Conservation (phyloP, 176 grass and related monocot species). For the Triticum turgidum region DNA sequence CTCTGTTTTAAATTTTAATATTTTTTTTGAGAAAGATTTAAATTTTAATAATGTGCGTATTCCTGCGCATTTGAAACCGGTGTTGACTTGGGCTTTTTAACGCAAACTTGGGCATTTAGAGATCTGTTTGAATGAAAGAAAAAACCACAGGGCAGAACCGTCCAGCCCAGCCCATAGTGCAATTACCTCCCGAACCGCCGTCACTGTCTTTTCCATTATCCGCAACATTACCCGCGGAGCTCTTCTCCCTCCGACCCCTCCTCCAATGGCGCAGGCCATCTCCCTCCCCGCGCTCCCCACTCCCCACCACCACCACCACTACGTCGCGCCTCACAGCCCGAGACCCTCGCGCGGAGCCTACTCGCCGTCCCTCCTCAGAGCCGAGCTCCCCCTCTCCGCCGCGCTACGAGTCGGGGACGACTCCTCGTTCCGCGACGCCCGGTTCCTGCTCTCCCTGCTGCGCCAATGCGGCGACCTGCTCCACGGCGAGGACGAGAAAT, state of each 20-base stretch:
- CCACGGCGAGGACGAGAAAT: background rate
- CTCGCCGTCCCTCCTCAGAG: constrained; percentile 14
- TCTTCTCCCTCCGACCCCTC: background rate
- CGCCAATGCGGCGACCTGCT: constrained; percentile 42
- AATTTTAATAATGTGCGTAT: too few relatives aligned
- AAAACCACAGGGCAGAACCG: background rate
- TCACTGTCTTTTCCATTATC: background rate
- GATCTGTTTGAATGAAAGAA: background rate
- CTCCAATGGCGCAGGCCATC: constrained; percentile 69
- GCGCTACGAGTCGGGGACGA: constrained; percentile 33
- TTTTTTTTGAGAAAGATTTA: too few relatives aligned
- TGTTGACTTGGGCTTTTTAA: too few relatives aligned
- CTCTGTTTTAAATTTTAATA: too few relatives aligned
- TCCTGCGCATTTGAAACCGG: too few relatives aligned
- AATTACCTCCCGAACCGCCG: background rate
- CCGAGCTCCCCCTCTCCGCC: background rate
- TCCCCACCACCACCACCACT: constrained; percentile 17
- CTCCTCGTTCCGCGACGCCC: constrained; percentile 36
- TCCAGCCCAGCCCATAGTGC: background rate
- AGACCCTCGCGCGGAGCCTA: background rate
- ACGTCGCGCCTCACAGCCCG: background rate
- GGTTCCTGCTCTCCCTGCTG: constrained; percentile 47
- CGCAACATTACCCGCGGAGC: background rate
- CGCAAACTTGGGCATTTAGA: too few relatives aligned
- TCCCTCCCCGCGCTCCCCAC: constrained; percentile 45